Conservation (phyloP, 2,329 filamentous ascomycete genomes). For the Stagonosporopsis cucurbitacearum region DNA sequence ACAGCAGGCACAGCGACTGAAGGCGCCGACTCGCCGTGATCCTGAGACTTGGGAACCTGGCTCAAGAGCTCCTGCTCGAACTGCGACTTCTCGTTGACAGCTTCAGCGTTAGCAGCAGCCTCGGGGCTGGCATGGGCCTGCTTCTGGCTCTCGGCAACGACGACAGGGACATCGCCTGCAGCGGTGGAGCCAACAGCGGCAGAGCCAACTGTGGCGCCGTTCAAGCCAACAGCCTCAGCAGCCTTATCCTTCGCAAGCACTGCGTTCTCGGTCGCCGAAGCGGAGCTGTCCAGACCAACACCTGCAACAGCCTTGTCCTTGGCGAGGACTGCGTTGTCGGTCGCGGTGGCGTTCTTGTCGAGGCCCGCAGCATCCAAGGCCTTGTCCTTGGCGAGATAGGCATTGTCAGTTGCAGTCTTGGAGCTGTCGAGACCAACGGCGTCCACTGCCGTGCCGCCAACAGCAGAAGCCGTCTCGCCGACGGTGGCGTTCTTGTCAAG, state of each 20-base stretch:
- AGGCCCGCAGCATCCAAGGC: slow-evolving; percentile 34
- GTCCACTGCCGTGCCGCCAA: slow-evolving; percentile 41
- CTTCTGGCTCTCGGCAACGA: slow-evolving; percentile 74
- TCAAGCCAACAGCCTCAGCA: slow-evolving; percentile 44
- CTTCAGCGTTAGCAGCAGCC: slow-evolving; percentile 67
- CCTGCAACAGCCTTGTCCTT: slow-evolving; percentile 43
- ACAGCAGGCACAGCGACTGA: slow-evolving; percentile 23
- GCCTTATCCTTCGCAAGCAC: slow-evolving; percentile 40
- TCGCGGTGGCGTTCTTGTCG: slow-evolving; percentile 49
- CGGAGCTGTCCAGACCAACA: slow-evolving; percentile 49
- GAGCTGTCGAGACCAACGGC: slow-evolving; percentile 49
- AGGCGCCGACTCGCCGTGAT: slow-evolving; percentile 47
- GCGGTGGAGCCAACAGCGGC: slow-evolving; percentile 32
- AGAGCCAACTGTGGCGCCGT: slow-evolving; percentile 25
- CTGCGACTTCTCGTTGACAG: slow-evolving; percentile 72
- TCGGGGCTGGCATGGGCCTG: slow-evolving; percentile 68
- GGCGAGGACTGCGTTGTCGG: slow-evolving; percentile 40
- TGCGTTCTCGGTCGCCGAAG: slow-evolving; percentile 40
- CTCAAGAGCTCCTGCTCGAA: slow-evolving; percentile 71
- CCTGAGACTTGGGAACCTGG: slow-evolving; percentile 47
- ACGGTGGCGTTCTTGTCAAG: slow-evolving; percentile 50
- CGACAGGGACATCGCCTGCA: slow-evolving; percentile 56
- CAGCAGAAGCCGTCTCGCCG: slow-evolving; percentile 28
- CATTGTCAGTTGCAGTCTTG: slow-evolving; percentile 43
- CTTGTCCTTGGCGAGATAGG: slow-evolving; percentile 49